Conservation (phyloP, 2,329 filamentous ascomycete genomes). For the Fusarium sp. region DNA sequence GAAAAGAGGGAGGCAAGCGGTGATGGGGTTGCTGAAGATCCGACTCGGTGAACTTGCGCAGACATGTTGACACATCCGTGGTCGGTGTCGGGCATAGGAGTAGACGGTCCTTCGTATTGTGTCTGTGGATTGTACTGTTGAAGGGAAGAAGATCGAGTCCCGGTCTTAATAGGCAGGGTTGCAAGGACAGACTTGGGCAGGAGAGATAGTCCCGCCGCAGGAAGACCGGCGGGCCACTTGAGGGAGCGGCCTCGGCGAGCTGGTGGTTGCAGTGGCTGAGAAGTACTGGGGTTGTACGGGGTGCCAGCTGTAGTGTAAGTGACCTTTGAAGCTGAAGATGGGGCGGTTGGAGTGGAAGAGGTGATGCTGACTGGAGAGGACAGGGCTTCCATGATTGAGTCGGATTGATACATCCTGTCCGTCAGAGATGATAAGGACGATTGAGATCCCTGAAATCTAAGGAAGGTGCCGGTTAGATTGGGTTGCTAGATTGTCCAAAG, state of each 20-base stretch:
- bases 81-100: conserved; percentile 49
- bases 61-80: conserved; percentile 45
- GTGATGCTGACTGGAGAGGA: conserved; percentile 43
- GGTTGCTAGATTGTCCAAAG: conserved; percentile 27
- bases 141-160: conserved; percentile 32
- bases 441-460: conserved; percentile 34
- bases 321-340: conserved; percentile 44
- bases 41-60: conserved; percentile 41
- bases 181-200: conserved; percentile 53
- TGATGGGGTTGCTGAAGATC: conserved; percentile 44
- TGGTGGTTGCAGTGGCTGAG: conserved; percentile 62
- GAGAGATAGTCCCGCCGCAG: conserved; percentile 49
- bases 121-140: conserved; percentile 64
- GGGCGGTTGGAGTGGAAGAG: conserved; percentile 39
- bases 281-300: conserved; percentile 61
- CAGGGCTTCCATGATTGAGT: conserved; percentile 48
- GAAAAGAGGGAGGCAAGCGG: conserved; percentile 35
- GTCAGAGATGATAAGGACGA: conserved; percentile 29
- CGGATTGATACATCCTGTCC: conserved; percentile 35
- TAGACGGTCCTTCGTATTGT: conserved; percentile 64
- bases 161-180: conserved; percentile 49
- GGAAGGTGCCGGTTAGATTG: conserved; percentile 49
- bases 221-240: conserved; percentile 52
- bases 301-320: conserved; percentile 69
- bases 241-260: conserved; percentile 61